A percentile compares a stretch with the other conserved stretches of the same genome.
phyloP scores from a whole-genome alignment of 73 alveolate species.

The Tetrahymena elliotti region DNA sequence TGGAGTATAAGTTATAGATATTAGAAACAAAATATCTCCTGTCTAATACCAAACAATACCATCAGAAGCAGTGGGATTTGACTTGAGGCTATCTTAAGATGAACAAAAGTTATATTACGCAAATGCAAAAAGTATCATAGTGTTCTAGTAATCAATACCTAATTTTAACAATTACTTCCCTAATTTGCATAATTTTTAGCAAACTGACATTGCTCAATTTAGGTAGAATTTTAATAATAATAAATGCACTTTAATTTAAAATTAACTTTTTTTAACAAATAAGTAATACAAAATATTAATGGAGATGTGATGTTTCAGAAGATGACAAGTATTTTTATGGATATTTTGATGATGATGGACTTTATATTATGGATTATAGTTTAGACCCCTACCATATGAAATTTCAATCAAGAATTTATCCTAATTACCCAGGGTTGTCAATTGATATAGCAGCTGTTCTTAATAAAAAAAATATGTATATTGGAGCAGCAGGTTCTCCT shows the following conservation, averaged over 20 bases:
- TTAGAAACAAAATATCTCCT: neutral
- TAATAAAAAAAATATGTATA: neutral
- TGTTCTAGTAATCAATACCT: neutral
- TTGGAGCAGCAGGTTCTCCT: neutral
- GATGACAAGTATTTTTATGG: neutral
- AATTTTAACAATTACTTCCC: neutral
- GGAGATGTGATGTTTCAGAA: neutral
- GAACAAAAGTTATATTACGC: neutral
- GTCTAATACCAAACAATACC: neutral
- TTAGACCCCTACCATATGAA: neutral
- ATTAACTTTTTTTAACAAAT: neutral
- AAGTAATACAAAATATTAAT: neutral
- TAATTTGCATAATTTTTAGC: neutral
- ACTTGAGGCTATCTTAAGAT: neutral
- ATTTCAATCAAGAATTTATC: neutral
- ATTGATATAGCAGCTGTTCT: neutral
- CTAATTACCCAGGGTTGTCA: neutral
- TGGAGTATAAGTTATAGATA: neutral
- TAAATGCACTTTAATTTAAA: neutral
- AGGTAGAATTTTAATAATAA: neutral
- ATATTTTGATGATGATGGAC: neutral
- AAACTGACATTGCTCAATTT: neutral
- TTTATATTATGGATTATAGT: neutral
- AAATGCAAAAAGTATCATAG: neutral
- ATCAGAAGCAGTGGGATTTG: neutral